Percentiles rank a stretch among this genome's conserved stretches.
Conservation (phyloP, 345 rosid species). For the Cochlearia excelsa region DNA sequence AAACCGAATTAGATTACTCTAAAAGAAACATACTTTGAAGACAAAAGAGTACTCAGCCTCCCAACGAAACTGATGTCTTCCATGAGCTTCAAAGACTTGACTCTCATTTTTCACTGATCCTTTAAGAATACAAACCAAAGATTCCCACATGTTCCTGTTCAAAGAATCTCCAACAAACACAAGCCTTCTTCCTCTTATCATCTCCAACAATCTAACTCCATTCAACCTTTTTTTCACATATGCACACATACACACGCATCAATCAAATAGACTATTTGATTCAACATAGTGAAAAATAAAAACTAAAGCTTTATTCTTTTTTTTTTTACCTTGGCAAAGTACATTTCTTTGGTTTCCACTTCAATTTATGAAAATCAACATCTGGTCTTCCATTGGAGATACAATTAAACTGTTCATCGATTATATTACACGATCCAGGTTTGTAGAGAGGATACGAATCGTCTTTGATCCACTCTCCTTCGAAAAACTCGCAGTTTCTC, state of each 20-base stretch:
- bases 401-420: slow-evolving; percentile 86
- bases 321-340: slow-evolving; percentile 62
- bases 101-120: slow-evolving; percentile 55
- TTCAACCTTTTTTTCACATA: slow-evolving; percentile 44
- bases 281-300: too few relatives aligned
- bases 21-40: slow-evolving; percentile 56
- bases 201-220: slow-evolving; percentile 57
- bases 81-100: slow-evolving; percentile 75
- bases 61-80: slow-evolving; percentile 67
- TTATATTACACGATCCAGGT: slow-evolving; percentile 75
- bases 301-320: background rate
- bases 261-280: background rate
- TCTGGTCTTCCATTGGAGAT: slow-evolving; percentile 79
- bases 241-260: background rate
- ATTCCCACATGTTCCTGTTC: slow-evolving; percentile 98
- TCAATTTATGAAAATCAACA: slow-evolving; percentile 56
- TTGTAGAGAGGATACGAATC: slow-evolving; percentile 91
- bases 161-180: slow-evolving; percentile 91
- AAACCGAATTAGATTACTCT: background rate
- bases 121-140: slow-evolving; percentile 82
- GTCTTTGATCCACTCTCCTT: slow-evolving; percentile 84
- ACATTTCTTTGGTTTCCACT: slow-evolving; percentile 91
- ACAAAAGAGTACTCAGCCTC: slow-evolving; percentile 84
- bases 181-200: slow-evolving; percentile 82
- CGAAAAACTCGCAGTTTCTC: slow-evolving; percentile 70